Base-by-base conservation (phyloP, 2,329 filamentous ascomycete species). In the Triangularia verruculosa region DNA sequence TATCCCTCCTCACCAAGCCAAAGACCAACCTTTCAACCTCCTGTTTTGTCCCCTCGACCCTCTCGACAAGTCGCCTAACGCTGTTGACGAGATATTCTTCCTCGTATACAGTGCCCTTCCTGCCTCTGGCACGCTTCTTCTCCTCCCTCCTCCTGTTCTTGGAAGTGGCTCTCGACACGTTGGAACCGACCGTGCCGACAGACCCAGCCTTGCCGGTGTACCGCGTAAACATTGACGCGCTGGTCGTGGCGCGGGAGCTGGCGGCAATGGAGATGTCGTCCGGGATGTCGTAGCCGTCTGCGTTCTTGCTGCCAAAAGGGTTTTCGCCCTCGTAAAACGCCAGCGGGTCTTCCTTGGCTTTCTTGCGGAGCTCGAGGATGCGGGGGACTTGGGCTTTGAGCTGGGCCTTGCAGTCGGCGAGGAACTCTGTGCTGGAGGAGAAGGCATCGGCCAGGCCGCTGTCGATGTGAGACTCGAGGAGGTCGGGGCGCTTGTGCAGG, bases 51-150 rank as follows among this genome's bases (percentile, higher is more conserved):
- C 81, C 82, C 74, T 93, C 92, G 22, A 97, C 86, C 34, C 93
- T 84, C 74, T 96, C 92, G 13, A 97, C 86, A 32, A 99, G 82
- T 24, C 95, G 83, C 12, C 89, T 86, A 34, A 98, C 88, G 69
- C 89, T 94, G 75, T 93, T 95, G 64, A 97, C 89, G 4, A 99
- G 85, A 75, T 99, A 99, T 76, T 98, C 95, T 74, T 98, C 94
- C 76, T 99, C 95, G 76, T 99, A 99, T 4, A 99, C 91, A 15
- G 92, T 97, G 11, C 95, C 95, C 80, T 98, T 98, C 75, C 97
- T 94, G 24, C 95, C 95, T 7, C 92, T 83, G 0, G 95, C 95
- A 15, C 94, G 87, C 83, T 99, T 99, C 75, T 96, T 88, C 81
- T 99, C 95, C 77, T 99, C 95, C 20, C 93, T 84, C 24, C 89